Base-by-base conservation (phyloP, 108 stramenopile genomes). In the Nitzschia palea region DNA sequence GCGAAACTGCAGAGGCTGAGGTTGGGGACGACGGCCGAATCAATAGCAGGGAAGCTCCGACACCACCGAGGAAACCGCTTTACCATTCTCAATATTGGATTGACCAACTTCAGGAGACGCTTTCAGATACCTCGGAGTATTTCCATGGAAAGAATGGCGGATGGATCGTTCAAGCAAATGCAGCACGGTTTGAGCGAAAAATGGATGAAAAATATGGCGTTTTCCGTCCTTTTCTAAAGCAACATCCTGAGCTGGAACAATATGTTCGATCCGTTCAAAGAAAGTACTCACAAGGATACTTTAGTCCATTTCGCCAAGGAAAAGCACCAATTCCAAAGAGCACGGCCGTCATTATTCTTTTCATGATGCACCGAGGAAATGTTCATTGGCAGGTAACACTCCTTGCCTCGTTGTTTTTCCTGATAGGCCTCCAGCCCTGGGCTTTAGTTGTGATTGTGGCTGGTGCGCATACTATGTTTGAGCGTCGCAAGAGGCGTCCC, bases 391-490 rank as follows among this genome's bases (percentile, higher is more conserved):
- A 89, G 43, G 71, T 83, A 1, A 18, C 87, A 55, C 15, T 84
- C 8, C 62, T 95, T 61, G 71, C 87, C 17, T 71, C 81, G 0
- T 57, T 80, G 0, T 95, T 92, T 67, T 81, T 85, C n/a, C 32
- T 95, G 47, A 79, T 95, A 17, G 94, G 94, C 6, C 67, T 95
- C 54, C 89, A 90, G 61, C 90, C 94, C 8, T 95, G 94, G 94
- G 94, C 94, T 2, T 66, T 95, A 67, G 89, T 95, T 6, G 71
- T 65, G 2, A 20, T 95, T 36, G 87, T 95, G 4, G 72, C 70
- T 9, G 22, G 89, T 3, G 69, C 80, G 0, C 76, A 80, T 9
- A 52, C 42, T 34, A 28, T 77, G 42, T 58, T 90, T 67, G 78
- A 85, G 0, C 50, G 65, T 17, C 75, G 90, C 23, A 85, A 73